Evolutionary conservation across 1,284 basidiomycete species (phyloP), one percentile per base, ranked within the genome.

Genomic region (Laetiporus sulphureus): DNA sequence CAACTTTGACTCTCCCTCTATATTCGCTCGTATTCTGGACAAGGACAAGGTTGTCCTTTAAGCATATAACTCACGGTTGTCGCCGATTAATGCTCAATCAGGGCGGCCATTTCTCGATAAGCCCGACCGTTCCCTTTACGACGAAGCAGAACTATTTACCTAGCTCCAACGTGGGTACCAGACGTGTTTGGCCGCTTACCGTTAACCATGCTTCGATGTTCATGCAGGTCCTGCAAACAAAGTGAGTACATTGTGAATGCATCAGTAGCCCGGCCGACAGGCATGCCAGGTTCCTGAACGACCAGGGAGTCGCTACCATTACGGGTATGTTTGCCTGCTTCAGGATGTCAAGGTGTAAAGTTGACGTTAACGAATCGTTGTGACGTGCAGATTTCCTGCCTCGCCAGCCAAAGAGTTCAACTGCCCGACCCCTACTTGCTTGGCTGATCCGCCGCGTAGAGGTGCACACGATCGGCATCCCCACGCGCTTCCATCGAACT

Each of bases 91-190:
- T 13, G 22, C 13, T 23, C 30, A 3, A 8, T 2, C 30, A 88
- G 72, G 93, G 92, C n/a, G 92, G 92, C 0, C 92, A 96, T 60
- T 95, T 94, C 60, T 87, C 82, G 4, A 82, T 95, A 55, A 79
- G 75, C 8, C 90, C 90, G 0, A 76, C 70, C 5, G 65, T 74
- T 15, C 65, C 75, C 0, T 88, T 82, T 54, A 72, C 73, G 5
- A 77, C 81, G 8, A 93, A 92, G 62, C 91, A 94, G 59, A 86
- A 83, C 49, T 94, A 94, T 57, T 69, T 89, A 16, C 89, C 91
- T 0, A 90, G 82, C 53, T 90, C 88, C 5, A 94, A 94, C 63
- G 82, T 92, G 47, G 36, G 70, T 58, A n/a, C 4, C 20, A 5
- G 27, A 34, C 29, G 20, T 32, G 23, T 24, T 39, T 15, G 8